A percentile compares a stretch with the other conserved stretches of the same genome.
Conservation (phyloP, 164 flowering plant genomes). For the Nelumbo lutea region DNA sequence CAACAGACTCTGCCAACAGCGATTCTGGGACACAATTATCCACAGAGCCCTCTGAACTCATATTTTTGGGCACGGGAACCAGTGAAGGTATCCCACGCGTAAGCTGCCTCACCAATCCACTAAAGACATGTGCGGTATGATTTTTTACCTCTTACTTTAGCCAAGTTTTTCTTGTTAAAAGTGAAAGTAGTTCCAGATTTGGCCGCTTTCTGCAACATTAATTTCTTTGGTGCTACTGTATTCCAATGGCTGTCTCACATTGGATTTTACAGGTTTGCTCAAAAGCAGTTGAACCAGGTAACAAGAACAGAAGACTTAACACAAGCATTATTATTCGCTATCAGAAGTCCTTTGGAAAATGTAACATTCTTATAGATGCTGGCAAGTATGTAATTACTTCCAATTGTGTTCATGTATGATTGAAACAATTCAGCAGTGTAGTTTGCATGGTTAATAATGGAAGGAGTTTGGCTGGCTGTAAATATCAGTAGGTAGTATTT, state of each 20-base stretch:
- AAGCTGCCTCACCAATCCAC: slow-evolving; percentile 93
- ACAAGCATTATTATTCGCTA: slow-evolving; percentile 80
- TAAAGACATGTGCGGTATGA: slow-evolving; percentile 66
- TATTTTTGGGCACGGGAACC: slow-evolving; percentile 94
- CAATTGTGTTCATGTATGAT: background rate
- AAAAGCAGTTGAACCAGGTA: slow-evolving; percentile 73
- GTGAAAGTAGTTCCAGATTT: background rate
- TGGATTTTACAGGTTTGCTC: slow-evolving; percentile 60
- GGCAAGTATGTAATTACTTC: slow-evolving; percentile 69
- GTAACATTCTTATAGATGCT: slow-evolving; percentile 79
- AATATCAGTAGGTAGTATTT: background rate
- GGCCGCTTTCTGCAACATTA: background rate
- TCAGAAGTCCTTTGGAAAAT: slow-evolving; percentile 37
- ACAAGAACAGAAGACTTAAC: slow-evolving; percentile 81
- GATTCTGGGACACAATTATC: slow-evolving; percentile 22
- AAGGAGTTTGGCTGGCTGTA: background rate
- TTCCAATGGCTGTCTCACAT: background rate
- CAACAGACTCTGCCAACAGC: slow-evolving; percentile 35
- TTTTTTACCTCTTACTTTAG: background rate
- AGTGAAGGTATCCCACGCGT: slow-evolving; percentile 99
- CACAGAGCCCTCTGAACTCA: slow-evolving; percentile 54
- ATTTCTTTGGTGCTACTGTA: background rate
- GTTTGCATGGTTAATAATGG: background rate
- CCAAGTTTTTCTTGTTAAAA: background rate
- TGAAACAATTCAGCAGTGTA: background rate